These are phyloP conservation scores for Saccharomycopsis sp. DNA, from an alignment of 805 yeast species.

Conservation along the genomic window DNA sequence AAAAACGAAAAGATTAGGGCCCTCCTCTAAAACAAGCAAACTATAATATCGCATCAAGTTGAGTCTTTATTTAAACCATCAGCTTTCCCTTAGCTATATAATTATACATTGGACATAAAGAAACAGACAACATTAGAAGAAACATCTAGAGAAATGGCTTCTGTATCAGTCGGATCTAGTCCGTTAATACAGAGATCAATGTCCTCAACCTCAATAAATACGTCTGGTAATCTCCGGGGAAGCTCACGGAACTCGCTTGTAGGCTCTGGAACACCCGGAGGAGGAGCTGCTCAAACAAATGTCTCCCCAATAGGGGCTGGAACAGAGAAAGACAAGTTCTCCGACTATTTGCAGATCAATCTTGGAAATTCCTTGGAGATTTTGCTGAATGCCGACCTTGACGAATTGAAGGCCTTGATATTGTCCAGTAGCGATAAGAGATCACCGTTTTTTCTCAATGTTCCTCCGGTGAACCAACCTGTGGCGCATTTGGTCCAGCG, in stretches of 20 bases:
- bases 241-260: background rate
- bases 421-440: conserved; percentile 10
- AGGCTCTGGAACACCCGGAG: background rate
- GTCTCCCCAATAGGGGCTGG: too few relatives aligned
- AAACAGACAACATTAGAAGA: background rate
- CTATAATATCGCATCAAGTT: background rate
- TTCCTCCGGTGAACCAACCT: conserved; percentile 15
- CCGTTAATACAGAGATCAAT: background rate
- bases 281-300: too few relatives aligned
- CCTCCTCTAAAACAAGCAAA: background rate
- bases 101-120: too few relatives aligned
- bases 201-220: background rate
- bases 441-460: conserved; percentile 14
- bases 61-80: background rate
- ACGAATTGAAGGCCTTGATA: conserved; percentile 8
- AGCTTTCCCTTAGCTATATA: background rate
- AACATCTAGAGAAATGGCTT: background rate
- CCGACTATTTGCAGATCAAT: background rate
- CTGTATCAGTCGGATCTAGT: background rate
- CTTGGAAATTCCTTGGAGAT: conserved; percentile 1
- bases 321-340: background rate
- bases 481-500: conserved; percentile 10
- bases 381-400: background rate
- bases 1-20: background rate
- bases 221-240: background rate